Conservation (phyloP, 805 yeast genomes). For the Cyberlindnera saturnus region DNA sequence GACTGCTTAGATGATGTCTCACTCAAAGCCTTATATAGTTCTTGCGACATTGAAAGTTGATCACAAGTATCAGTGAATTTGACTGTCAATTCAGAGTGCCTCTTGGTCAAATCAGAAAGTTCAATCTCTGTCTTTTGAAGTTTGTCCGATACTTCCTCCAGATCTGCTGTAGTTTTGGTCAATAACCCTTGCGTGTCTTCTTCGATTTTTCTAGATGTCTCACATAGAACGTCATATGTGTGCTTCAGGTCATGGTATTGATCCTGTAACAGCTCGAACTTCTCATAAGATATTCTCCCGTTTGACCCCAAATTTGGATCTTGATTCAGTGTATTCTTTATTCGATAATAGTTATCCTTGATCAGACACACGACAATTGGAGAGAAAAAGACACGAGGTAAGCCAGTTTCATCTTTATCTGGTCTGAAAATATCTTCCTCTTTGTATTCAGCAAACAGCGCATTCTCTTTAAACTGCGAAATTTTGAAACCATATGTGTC, state of each 20-base stretch:
- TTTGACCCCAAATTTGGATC: slow-evolving; percentile 73
- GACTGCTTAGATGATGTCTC: slow-evolving; percentile 29
- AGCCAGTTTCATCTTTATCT: slow-evolving; percentile 71
- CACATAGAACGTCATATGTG: slow-evolving; percentile 28
- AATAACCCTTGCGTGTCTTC: slow-evolving; percentile 20
- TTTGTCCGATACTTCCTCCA: slow-evolving; percentile 8
- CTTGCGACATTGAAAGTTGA: slow-evolving; percentile 23
- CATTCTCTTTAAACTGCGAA: slow-evolving; percentile 60
- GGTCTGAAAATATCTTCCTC: slow-evolving; percentile 43
- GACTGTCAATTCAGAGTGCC: slow-evolving; percentile 18
- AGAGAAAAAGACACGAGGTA: slow-evolving; percentile 78
- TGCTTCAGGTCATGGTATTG: slow-evolving; percentile 31
- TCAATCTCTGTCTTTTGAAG: slow-evolving; percentile 10
- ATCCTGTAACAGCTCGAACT: slow-evolving; percentile 29
- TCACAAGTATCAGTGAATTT: slow-evolving; percentile 2
- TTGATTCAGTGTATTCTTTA: slow-evolving; percentile 63
- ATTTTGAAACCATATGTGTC: slow-evolving; percentile 74
- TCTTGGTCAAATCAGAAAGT: slow-evolving; percentile 15
- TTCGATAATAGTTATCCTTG: slow-evolving; percentile 62
- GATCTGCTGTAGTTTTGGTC: slow-evolving; percentile 9
- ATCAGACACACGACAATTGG: slow-evolving; percentile 56
- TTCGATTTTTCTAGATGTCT: slow-evolving; percentile 27
- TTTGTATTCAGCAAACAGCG: slow-evolving; percentile 51
- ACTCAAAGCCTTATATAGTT: slow-evolving; percentile 28
- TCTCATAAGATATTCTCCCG: slow-evolving; percentile 54